Conservation (phyloP, 345 rosid genomes). For the Eucalyptus dawsonii region DNA sequence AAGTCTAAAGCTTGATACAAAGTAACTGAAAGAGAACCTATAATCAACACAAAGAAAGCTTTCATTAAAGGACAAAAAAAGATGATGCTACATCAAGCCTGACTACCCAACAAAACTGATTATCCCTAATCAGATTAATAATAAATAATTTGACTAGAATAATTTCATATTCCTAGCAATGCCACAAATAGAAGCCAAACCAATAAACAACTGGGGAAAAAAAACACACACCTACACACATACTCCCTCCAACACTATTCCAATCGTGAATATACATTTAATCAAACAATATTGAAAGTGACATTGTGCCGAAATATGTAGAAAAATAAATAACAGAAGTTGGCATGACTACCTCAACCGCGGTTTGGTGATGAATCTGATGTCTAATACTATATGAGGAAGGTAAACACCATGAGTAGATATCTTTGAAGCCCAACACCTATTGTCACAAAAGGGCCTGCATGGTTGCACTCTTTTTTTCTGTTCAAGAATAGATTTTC, state of each 20-base stretch:
- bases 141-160: background rate
- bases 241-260: background rate
- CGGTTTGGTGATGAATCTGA: conserved; percentile 55
- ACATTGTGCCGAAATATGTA: background rate
- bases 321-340: background rate
- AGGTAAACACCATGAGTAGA: conserved; percentile 22
- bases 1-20: background rate
- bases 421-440: conserved; percentile 51
- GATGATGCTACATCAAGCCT: background rate
- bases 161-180: background rate
- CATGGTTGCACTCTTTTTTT: too few species aligned
- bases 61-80: background rate
- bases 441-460: background rate
- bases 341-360: conserved; percentile 40
- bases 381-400: conserved; percentile 19
- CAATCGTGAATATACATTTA: background rate
- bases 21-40: background rate
- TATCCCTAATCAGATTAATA: background rate
- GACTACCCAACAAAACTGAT: background rate
- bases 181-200: background rate
- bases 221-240: background rate
- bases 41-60: background rate
- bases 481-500: too few species aligned
- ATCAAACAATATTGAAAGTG: background rate
- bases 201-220: background rate